These are phyloP conservation scores for Hypoxylon sp. DNA, from an alignment of 2,329 filamentous ascomycete genomes.

Conservation along the genomic window DNA sequence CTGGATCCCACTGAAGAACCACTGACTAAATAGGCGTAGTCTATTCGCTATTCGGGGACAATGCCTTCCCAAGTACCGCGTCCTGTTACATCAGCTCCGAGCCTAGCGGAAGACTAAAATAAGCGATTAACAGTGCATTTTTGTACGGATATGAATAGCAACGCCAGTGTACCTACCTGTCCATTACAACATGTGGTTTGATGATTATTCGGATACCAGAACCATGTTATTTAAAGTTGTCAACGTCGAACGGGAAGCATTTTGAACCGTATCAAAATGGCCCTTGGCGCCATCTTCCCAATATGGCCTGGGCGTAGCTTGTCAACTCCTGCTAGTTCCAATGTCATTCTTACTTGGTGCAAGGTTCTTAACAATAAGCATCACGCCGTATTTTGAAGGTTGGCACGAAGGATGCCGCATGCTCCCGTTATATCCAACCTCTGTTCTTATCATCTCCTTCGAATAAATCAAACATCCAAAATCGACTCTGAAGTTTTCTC, in stretches of 20 bases:
- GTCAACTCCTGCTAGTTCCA: not conserved
- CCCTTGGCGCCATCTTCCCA: not conserved
- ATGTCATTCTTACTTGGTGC: not conserved
- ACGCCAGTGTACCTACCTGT: slow-evolving; percentile 11
- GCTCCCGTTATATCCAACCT: slow-evolving; percentile 16
- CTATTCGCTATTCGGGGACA: slow-evolving; percentile 29
- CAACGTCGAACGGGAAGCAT: not conserved
- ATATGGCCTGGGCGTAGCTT: not conserved
- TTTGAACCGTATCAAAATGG: not conserved
- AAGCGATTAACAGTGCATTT: slow-evolving; percentile 37
- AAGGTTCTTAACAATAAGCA: slow-evolving; percentile 4
- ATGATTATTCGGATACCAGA: slow-evolving; percentile 12
- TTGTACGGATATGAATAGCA: slow-evolving; percentile 18
- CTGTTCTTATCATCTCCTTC: slow-evolving; percentile 1
- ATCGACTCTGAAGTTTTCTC: not conserved
- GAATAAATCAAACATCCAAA: not conserved
- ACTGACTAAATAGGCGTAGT: slow-evolving; percentile 19
- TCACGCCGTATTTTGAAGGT: slow-evolving; percentile 6
- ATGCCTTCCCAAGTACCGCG: slow-evolving; percentile 30
- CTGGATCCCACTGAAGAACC: slow-evolving; percentile 28
- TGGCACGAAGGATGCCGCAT: slow-evolving; percentile 9
- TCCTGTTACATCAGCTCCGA: slow-evolving; percentile 27
- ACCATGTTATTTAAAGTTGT: slow-evolving; percentile 1
- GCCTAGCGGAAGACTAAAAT: slow-evolving; percentile 32
- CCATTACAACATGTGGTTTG: slow-evolving; percentile 10